Evolutionary conservation across 2,329 filamentous ascomycete genomes (phyloP), one percentile per base, ranked within the genome.

Genomic region (Cercospora citrullina): DNA sequence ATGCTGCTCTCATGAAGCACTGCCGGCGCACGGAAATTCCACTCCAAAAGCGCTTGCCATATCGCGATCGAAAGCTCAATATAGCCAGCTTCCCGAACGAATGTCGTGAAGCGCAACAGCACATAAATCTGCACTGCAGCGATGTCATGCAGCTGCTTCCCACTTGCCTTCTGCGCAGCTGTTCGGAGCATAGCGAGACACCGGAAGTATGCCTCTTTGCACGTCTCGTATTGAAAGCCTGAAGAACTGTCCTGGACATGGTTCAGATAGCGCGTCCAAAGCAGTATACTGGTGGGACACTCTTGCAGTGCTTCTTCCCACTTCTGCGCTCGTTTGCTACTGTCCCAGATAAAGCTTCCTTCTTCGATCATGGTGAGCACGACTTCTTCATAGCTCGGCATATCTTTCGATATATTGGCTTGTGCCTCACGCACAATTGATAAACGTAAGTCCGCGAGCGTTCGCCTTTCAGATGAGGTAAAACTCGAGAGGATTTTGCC

Each of bases 1-100:
- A 21, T 72, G 55, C 23, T 53, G 8, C 61, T 55, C 10, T 9
- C 26, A 5, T 8, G 66, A 18, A 64, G 23, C 9, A 51, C 55
- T 9, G 63, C 18, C 2, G 91, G 88, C 3, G 83, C 83, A 58
- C 87, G 88, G 68, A 93, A 86, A 18, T 87, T 88, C 63, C 90
- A 83, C 75, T 97, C 94, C 0, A 97, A 79, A 0, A 91, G 74
- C 5, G 88, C 91, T 80, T 98, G 94, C 93, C 94, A 97, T 5
- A 90, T 84, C 9, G 90, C 92, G 3, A 91, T 82, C 1, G 92
- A 90, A 31, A 92, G 82, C 76, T 97, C 94, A 55, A 84, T 82
- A 75, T 91, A 97, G 0, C 94, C 94, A 57, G 91, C 84, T 75
- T 96, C 90, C 55, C 88, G 84, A 31, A 94, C 83, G 75, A 95